Base-by-base conservation (phyloP, 176 grass and related monocot species). In the Secale cereale region DNA sequence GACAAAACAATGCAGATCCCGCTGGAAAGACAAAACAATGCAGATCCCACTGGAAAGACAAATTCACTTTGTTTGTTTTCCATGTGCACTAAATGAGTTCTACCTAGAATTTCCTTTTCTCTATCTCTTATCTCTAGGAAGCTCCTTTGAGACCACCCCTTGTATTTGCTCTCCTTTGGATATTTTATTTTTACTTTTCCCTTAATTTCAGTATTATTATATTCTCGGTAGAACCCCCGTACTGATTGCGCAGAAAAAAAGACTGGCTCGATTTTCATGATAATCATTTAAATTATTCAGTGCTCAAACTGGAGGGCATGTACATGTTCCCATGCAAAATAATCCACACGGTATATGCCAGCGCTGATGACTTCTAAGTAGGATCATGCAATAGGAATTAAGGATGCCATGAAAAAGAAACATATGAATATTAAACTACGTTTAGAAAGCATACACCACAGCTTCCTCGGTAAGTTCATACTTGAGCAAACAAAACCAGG, bases 401-500 rank as follows among this genome's bases (percentile, higher is more conserved):
- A 31, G 45, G 8, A 85, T 61, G 78, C 65, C 7, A 86, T 27
- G 45, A 33, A 78, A 68, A 73, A 54, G 7, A 41, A 56, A 81
- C 23, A 67, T 81, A 41, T 71, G 78, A 29, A 73, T 40, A 63
- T 78, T 63, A 62, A 23, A 40, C 35, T 36, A 67, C 64, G 56
- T n/a, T 65, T 80, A 68, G 61, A 56, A 76, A 52, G 29, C 67
- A 89, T 29, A 65, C 29, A 83, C 45, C 39, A 45, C 10, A 35
- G 39, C 45, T 17, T 31, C 61, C 32, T 59, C 57, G 23, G 88
- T 82, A 82, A 85, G 37, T 22, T 78, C 12, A 78, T 78, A 82
- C 31, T 33, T 78, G 31, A 54, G 45, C 27, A 56, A 64, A 64
- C 32, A 85, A 60, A 65, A 65, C 9, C 4, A 86, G 76, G 56